A percentile compares a stretch with the other conserved stretches of the same genome.
phyloP scores from a whole-genome alignment of 2,329 filamentous ascomycete genomes.

The Aspergillus sp. region DNA sequence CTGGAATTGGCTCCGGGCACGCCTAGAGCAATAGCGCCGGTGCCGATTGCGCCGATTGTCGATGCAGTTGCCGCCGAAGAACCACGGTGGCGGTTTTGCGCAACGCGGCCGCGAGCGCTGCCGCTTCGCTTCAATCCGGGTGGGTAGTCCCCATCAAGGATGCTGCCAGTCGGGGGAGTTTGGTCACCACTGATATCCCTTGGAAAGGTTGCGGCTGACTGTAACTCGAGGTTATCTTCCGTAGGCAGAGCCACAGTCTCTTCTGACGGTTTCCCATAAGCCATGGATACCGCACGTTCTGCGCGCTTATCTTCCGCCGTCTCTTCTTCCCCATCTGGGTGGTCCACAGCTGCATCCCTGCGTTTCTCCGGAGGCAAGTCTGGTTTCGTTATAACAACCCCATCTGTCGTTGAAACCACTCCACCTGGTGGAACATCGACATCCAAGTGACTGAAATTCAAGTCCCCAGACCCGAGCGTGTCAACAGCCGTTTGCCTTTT shows the following conservation, averaged over 20 bases:
- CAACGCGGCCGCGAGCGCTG: constrained; percentile 58
- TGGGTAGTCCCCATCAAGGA: constrained; percentile 53
- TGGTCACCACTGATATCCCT: constrained; percentile 44
- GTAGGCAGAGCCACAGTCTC: constrained; percentile 31
- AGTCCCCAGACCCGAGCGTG: constrained; percentile 77
- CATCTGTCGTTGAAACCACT: constrained; percentile 28
- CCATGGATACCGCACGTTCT: constrained; percentile 51
- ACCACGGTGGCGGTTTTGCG: constrained; percentile 63
- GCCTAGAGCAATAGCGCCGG: constrained; percentile 60
- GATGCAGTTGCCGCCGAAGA: constrained; percentile 65
- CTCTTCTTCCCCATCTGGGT: constrained; percentile 45
- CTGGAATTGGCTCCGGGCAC: constrained; percentile 50
- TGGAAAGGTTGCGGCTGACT: constrained; percentile 19
- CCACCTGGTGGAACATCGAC: constrained; percentile 42
- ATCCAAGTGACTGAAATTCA: constrained; percentile 82
- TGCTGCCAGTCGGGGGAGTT: constrained; percentile 56
- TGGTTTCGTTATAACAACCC: constrained; percentile 28
- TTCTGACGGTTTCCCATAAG: constrained; percentile 42
- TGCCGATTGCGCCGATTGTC: constrained; percentile 62
- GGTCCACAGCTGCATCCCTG: constrained; percentile 27
- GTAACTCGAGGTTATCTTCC: constrained; percentile 25
- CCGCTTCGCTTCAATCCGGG: constrained; percentile 51
- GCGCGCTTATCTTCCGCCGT: constrained; percentile 51
- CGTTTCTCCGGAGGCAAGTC: constrained; percentile 22
- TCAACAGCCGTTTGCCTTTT: constrained; percentile 70